Evolutionary conservation across 2,329 filamentous ascomycete genomes (phyloP).

Genomic region (Pseudocercospora musae): DNA sequence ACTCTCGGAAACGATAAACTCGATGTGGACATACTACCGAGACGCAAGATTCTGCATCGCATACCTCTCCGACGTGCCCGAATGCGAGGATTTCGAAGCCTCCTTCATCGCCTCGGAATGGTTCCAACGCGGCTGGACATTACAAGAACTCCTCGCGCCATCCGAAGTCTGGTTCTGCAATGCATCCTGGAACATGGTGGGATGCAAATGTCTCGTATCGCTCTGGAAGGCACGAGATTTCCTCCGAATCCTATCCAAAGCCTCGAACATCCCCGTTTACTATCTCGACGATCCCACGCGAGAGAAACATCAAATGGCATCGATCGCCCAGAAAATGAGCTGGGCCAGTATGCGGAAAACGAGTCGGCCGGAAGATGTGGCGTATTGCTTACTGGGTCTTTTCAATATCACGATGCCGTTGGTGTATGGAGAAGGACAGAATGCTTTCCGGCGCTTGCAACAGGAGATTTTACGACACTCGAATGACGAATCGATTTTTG

Average conservation of each 20-base stretch:
- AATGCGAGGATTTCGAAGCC: not conserved
- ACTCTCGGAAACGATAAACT: conserved; percentile 2
- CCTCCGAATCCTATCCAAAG: not conserved
- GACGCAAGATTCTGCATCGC: conserved; percentile 2
- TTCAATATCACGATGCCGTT: conserved; percentile 43
- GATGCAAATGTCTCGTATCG: not conserved
- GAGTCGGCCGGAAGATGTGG: conserved; percentile 38
- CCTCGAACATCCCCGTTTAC: not conserved
- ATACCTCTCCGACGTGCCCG: not conserved
- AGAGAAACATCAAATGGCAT: not conserved
- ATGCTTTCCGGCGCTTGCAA: conserved; percentile 7
- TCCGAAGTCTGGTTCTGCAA: conserved; percentile 12
- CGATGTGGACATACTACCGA: not conserved
- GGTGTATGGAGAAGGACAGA: conserved; percentile 8
- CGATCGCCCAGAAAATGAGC: conserved; percentile 10
- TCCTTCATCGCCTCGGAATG: not conserved
- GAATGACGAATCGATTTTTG: conserved; percentile 4
- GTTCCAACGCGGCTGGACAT: conserved; percentile 14
- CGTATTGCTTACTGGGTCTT: conserved; percentile 46
- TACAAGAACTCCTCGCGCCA: conserved; percentile 18
- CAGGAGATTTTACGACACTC: conserved; percentile 9
- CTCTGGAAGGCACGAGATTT: conserved; percentile 1
- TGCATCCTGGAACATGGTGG: not conserved
- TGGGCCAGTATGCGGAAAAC: conserved; percentile 13
- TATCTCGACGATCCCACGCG: not conserved